Conservation (phyloP, 371 early-diverging fungal genomes). For the Lichtheimia ramosa region DNA sequence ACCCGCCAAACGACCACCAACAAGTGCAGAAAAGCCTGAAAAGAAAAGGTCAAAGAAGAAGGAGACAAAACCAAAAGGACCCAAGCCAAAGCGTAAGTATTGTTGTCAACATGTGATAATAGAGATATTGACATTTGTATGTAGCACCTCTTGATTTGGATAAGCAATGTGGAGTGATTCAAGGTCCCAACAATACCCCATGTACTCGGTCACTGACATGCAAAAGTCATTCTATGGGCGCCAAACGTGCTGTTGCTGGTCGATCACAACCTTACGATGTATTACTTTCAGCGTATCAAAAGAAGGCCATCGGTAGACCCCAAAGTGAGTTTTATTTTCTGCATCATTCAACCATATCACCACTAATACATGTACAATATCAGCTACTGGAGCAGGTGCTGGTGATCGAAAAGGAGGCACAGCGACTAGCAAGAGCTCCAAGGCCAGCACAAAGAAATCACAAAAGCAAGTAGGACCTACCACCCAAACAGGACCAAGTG, state of each 20-base stretch:
- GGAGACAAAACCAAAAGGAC: slow-evolving; percentile 31
- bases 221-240: slow-evolving; percentile 84
- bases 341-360: neutral
- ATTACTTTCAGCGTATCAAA: slow-evolving; percentile 66
- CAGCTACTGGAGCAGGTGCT: too few relatives aligned
- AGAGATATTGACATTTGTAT: neutral
- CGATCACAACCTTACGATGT: slow-evolving; percentile 77
- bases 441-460: too few relatives aligned
- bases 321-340: slow-evolving; percentile 29
- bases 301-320: slow-evolving; percentile 55
- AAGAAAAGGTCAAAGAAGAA: slow-evolving; percentile 26
- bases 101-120: too few relatives aligned
- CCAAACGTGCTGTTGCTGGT: slow-evolving; percentile 77
- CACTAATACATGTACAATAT: too few relatives aligned
- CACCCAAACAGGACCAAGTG: too few relatives aligned
- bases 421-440: too few relatives aligned
- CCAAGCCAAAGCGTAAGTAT: slow-evolving; percentile 40
- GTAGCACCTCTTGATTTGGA: slow-evolving; percentile 75
- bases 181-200: slow-evolving; percentile 53
- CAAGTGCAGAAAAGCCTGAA: neutral
- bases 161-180: slow-evolving; percentile 79
- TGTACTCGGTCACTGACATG: slow-evolving; percentile 86
- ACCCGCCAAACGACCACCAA: neutral
- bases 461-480: too few relatives aligned
- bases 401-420: too few relatives aligned